These are phyloP conservation scores for Xerocomellus amylosporus DNA, from an alignment of 768 basidiomycete genomes.

Conservation along the genomic window DNA sequence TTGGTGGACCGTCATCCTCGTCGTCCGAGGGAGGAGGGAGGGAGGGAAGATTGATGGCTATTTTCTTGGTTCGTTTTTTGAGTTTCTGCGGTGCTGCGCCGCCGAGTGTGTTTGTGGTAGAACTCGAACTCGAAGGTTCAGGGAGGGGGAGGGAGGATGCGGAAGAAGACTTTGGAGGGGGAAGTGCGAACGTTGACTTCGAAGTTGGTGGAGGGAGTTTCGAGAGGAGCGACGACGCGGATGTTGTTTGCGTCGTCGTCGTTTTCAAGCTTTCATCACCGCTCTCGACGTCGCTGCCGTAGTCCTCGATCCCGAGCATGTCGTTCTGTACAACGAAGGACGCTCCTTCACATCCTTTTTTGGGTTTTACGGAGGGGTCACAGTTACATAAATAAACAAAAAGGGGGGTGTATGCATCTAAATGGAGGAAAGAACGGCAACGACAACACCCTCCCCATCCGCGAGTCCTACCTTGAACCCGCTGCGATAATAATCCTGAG, in stretches of 20 bases:
- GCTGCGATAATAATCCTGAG: conserved; percentile 7
- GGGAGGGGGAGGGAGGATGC: conserved; percentile 32
- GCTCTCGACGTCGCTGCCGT: conserved; percentile 69
- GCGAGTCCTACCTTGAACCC: conserved; percentile 17
- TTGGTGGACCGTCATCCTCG: conserved; percentile 49
- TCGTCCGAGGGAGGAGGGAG: conserved; percentile 36
- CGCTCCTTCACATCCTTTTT: no score
- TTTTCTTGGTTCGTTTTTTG: conserved; percentile 45
- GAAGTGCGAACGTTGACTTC: conserved; percentile 36
- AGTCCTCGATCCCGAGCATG: conserved; percentile 30
- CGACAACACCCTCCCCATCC: conserved; percentile 14
- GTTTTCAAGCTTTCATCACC: conserved; percentile 39
- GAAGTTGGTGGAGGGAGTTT: conserved; percentile 28
- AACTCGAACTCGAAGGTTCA: conserved; percentile 17
- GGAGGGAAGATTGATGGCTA: conserved; percentile 38
- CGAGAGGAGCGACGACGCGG: conserved; percentile 13
- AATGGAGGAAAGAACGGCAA: conserved; percentile 3
- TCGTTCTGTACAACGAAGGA: no score
- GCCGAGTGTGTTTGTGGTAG: conserved; percentile 1
- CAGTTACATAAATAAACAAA: no score
- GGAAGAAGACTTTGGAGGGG: conserved; percentile 31
- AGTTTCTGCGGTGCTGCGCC: conserved; percentile 27
- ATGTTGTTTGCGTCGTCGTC: conserved; percentile 3
- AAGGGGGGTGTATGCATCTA: no score
- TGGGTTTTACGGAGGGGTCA: no score